Evolutionary conservation across 768 basidiomycete genomes (phyloP), one percentile per base, ranked within the genome.

Genomic region (Amanita rubescens): DNA sequence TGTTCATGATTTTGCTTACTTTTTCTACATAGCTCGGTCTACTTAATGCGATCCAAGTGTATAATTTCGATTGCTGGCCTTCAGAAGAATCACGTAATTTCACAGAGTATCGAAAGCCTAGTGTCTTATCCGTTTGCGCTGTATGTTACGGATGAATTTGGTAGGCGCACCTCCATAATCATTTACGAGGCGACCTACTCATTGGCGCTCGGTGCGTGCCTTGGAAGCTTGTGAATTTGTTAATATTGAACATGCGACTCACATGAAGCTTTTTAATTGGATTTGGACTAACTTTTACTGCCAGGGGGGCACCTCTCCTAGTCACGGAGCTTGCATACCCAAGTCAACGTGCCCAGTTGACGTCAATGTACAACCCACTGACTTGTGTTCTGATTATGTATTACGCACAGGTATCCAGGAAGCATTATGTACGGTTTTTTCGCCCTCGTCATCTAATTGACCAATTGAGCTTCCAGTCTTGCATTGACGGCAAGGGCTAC

Each of bases 311-410:
- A n/a, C 87, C 87, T 3, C 72, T 88, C 61, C 63, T 90, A 57
- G 81, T 89, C 51, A 82, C 85, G 30, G 88, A 90, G 67, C 66
- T 90, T 11, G 76, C 87, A 1, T 88, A 82, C 65, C 87, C 87
- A 3, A 72, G 77, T 20, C 84, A 91, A 62, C 84, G 87, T 48
- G 82, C 83, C 7, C 82, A 79, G 47, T 65, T 86, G 39, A 88
- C 84, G 14, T 80, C 84, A 0, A 69, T 81, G 58, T 86, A 84
- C 69, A 86, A 87, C 69, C 41, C 59, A 57, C 12, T 41, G 35
- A 44, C 43, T 35, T 15, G 30, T 8, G 5, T 4, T 5, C 5
- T 27, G 19, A 49, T 20, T 32, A 30, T n/a, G n/a, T n/a, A 39
- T 27, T 14, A 11, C 35, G 20, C 44, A 35, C 55, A 65, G 64